phyloP scores from a whole-genome alignment of 129 eudicot genomes.

The Flaveria ramosissima region DNA sequence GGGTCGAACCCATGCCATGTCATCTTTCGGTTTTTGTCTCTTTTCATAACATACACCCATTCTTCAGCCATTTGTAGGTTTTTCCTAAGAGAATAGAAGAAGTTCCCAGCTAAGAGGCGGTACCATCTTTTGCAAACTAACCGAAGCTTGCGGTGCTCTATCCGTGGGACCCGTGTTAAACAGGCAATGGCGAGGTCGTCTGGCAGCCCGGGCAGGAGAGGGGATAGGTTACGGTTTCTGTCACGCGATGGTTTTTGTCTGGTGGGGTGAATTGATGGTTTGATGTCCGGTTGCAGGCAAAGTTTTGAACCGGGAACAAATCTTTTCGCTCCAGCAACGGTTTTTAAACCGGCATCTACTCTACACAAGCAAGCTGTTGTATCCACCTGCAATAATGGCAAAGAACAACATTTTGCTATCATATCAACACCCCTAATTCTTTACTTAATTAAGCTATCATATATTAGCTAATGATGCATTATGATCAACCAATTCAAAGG shows the following conservation, averaged over 20 bases:
- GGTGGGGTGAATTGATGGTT: conserved; percentile 74
- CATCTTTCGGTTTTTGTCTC: conserved; percentile 70
- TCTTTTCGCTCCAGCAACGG: conserved; percentile 83
- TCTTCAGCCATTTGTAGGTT: conserved; percentile 63
- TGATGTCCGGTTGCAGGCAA: conserved; percentile 69
- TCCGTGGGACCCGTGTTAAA: conserved; percentile 68
- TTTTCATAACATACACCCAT: conserved; percentile 76
- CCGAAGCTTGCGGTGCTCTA: conserved; percentile 74
- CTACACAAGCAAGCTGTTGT: conserved; percentile 80
- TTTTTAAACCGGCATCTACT: conserved; percentile 80
- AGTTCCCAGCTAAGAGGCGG: conserved; percentile 76
- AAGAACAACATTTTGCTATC: background rate
- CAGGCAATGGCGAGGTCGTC: conserved; percentile 93
- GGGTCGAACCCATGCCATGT: conserved; percentile 85
- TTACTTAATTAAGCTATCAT: background rate
- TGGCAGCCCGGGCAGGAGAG: conserved; percentile 81
- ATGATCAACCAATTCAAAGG: background rate
- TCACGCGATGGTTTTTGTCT: conserved; percentile 66
- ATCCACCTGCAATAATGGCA: conserved; percentile 59
- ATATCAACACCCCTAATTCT: conserved; percentile 6
- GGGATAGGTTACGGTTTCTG: conserved; percentile 61
- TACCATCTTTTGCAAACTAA: conserved; percentile 86
- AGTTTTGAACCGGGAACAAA: conserved; percentile 80
- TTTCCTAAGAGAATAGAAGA: conserved; percentile 65
- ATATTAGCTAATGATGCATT: background rate